These are phyloP conservation scores for Botrytis galanthina DNA, from an alignment of 2,329 filamentous ascomycete genomes.

Conservation along the genomic window DNA sequence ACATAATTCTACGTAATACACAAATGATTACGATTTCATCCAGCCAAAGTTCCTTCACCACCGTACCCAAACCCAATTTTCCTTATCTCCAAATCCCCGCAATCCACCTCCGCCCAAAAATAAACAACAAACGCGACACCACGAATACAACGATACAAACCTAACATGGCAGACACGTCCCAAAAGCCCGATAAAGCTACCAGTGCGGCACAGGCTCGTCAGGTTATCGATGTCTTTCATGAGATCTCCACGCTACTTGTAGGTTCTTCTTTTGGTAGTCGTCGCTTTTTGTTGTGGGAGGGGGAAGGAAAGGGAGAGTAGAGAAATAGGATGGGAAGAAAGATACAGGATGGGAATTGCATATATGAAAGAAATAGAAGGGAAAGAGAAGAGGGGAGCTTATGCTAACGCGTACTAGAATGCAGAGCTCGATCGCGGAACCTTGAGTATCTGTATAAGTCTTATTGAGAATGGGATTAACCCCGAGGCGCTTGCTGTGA, in stretches of 20 bases:
- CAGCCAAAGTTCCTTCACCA: too few species aligned
- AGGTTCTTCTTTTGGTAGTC: constrained; percentile 39
- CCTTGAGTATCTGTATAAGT: constrained; percentile 91
- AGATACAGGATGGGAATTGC: too few species aligned
- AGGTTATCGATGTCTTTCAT: constrained; percentile 78
- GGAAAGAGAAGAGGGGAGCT: neutral
- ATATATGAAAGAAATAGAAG: too few species aligned
- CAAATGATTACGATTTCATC: neutral
- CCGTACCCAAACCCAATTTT: neutral
- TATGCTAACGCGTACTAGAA: constrained; percentile 57
- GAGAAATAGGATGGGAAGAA: too few species aligned
- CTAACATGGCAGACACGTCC: constrained; percentile 43
- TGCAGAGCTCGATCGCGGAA: constrained; percentile 85
- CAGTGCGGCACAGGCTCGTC: constrained; percentile 72
- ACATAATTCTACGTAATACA: neutral
- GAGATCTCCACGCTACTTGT: constrained; percentile 90
- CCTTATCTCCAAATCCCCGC: constrained; percentile 2
- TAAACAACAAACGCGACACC: neutral
- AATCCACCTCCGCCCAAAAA: constrained; percentile 1
- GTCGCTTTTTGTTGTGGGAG: neutral
- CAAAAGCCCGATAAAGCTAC: constrained; percentile 38
- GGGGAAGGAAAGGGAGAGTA: neutral
- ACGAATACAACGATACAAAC: neutral
- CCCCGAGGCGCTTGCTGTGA: constrained; percentile 87
- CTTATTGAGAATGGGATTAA: constrained; percentile 97